Conservation (phyloP, 2,329 filamentous ascomycete genomes). For the Colletotrichum noveboracense region DNA sequence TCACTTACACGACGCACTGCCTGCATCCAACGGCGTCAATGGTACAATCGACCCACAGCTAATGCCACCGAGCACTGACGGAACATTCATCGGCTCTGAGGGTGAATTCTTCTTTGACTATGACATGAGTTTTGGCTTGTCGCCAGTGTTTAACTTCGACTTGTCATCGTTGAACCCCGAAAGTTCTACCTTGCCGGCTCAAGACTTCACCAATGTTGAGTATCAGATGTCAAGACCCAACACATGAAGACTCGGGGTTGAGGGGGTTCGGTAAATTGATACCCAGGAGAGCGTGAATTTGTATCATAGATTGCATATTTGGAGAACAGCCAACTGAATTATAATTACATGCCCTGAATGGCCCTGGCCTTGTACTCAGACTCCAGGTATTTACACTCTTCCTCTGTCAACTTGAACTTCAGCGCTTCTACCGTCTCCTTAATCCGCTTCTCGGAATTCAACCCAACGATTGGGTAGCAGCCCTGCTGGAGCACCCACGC, state of each 20-base stretch:
- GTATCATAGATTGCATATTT: neutral
- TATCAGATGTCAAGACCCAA: neutral
- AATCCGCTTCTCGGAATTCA: conserved; percentile 63
- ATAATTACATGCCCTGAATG: conserved; percentile 31
- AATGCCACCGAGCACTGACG: neutral
- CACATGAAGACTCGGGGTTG: neutral
- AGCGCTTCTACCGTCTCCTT: conserved; percentile 57
- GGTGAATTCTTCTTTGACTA: conserved; percentile 25
- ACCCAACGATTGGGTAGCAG: conserved; percentile 64
- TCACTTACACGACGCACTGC: neutral
- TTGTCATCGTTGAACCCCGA: conserved; percentile 18
- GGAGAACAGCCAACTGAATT: neutral
- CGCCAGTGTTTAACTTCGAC: conserved; percentile 33
- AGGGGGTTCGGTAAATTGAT: neutral
- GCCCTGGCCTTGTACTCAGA: conserved; percentile 56
- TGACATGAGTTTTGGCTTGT: conserved; percentile 32
- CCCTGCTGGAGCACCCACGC: conserved; percentile 65
- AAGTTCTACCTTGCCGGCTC: neutral
- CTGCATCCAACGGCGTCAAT: neutral
- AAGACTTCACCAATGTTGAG: conserved; percentile 1
- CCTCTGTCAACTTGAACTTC: conserved; percentile 5
- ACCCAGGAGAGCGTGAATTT: neutral
- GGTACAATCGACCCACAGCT: neutral
- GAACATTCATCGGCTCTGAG: conserved; percentile 3
- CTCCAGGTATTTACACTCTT: conserved; percentile 50